phyloP scores from a whole-genome alignment of 495 filamentous ascomycete species.

The Aspergillus haitiensis region DNA sequence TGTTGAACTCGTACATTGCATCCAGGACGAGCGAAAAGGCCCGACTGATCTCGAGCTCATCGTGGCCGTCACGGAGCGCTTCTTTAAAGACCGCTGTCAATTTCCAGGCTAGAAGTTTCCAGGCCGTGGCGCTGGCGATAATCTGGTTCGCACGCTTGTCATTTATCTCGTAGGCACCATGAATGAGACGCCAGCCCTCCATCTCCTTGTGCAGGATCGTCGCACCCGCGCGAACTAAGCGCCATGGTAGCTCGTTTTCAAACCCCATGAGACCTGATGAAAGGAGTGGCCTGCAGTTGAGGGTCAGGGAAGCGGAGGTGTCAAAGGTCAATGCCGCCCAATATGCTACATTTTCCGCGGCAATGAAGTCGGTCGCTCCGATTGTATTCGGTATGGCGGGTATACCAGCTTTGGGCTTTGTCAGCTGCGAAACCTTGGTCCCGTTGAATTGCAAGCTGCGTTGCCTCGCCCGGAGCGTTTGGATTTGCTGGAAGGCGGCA shows the following conservation, averaged over 20 bases:
- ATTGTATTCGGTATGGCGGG: background rate
- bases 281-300: slow-evolving; percentile 14
- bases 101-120: slow-evolving; percentile 14
- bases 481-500: slow-evolving; percentile 11
- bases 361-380: slow-evolving; percentile 8
- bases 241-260: slow-evolving; percentile 12
- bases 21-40: slow-evolving; percentile 8
- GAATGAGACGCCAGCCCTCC: background rate
- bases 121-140: slow-evolving; percentile 7
- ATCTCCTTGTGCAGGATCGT: slow-evolving; percentile 4
- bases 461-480: slow-evolving; percentile 9
- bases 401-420: background rate
- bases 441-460: slow-evolving; percentile 14
- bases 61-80: slow-evolving; percentile 12
- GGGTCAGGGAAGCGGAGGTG: slow-evolving; percentile 10
- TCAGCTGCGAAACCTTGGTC: slow-evolving; percentile 7
- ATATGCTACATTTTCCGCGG: slow-evolving; percentile 11
- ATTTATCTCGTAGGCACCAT: background rate
- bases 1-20: slow-evolving; percentile 9
- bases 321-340: slow-evolving; percentile 15
- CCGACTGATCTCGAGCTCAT: slow-evolving; percentile 8
- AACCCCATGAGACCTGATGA: slow-evolving; percentile 13
- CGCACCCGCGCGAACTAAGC: background rate
- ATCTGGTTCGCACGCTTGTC: slow-evolving; percentile 8
- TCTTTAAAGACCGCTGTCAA: slow-evolving; percentile 16